These are phyloP conservation scores for Syncephalastrum monosporum DNA, from an alignment of 371 early-diverging fungal species.

Conservation along the genomic window DNA sequence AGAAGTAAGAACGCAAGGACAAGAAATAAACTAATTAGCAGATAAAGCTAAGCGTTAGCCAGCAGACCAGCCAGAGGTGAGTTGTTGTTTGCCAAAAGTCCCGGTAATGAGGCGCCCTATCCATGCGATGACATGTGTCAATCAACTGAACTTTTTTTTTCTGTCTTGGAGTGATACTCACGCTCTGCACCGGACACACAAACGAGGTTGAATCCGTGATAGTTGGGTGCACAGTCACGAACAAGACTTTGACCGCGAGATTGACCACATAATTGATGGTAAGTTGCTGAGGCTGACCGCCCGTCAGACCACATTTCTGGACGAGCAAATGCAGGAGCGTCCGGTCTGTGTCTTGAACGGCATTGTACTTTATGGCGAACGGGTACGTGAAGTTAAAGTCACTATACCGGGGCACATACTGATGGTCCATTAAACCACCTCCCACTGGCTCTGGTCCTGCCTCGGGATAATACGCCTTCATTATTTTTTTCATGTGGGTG, in stretches of 20 bases:
- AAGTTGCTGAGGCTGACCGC: constrained; percentile 16
- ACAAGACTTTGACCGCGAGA: constrained; percentile 38
- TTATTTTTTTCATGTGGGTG: no score
- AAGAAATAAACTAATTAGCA: constrained; percentile 2
- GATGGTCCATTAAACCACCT: constrained; percentile 31
- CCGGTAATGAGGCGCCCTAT: constrained; percentile 1
- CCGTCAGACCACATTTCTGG: constrained; percentile 34
- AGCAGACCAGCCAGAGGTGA: background rate
- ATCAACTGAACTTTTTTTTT: background rate
- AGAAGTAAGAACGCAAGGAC: constrained; percentile 1
- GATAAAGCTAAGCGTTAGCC: background rate
- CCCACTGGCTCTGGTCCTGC: constrained; percentile 30
- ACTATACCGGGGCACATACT: constrained; percentile 29
- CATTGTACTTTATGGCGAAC: constrained; percentile 32
- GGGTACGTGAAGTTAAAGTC: constrained; percentile 34
- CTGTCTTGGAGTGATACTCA: constrained; percentile 5
- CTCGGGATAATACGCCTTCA: constrained; percentile 44
- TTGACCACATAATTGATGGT: constrained; percentile 42
- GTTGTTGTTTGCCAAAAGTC: background rate
- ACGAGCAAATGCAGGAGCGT: constrained; percentile 32
- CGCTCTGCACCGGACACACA: constrained; percentile 25
- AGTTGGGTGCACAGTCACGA: constrained; percentile 38
- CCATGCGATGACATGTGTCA: background rate
- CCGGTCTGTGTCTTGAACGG: constrained; percentile 18
- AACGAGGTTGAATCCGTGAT: constrained; percentile 22